phyloP scores from a whole-genome alignment of 352 stramenopile genomes.

The Blastocystis sp. region DNA sequence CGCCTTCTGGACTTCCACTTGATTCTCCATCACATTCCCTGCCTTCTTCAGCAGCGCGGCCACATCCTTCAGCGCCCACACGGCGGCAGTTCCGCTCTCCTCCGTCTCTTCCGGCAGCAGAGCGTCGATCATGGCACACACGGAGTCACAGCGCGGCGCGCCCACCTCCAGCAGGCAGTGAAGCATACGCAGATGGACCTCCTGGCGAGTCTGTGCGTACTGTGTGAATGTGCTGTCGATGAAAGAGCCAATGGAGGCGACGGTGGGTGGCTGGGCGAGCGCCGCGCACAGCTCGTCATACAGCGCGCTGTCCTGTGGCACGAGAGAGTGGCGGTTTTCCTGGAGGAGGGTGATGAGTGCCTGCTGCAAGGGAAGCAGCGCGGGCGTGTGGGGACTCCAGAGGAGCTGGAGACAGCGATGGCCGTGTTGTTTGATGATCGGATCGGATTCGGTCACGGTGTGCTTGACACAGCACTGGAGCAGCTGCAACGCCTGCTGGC shows the following conservation, averaged over 20 bases:
- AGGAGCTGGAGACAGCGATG: neutral
- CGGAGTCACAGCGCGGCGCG: neutral
- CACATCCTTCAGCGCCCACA: neutral
- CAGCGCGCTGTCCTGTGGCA: neutral
- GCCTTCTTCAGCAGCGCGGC: neutral
- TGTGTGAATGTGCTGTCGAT: neutral
- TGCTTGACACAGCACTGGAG: neutral
- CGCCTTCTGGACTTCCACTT: neutral
- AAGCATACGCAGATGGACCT: neutral
- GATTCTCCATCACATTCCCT: neutral
- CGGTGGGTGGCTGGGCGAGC: neutral
- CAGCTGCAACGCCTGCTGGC: neutral
- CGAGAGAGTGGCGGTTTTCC: neutral
- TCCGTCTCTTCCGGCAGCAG: neutral
- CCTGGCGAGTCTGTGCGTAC: neutral
- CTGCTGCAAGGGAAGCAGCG: neutral
- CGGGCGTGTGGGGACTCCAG: neutral
- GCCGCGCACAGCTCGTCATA: neutral
- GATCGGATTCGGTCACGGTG: constrained; percentile 1
- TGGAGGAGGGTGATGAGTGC: neutral
- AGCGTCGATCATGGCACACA: neutral
- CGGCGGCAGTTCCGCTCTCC: neutral
- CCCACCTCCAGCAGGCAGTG: neutral
- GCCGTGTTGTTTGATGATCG: neutral
- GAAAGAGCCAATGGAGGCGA: neutral